phyloP scores from a whole-genome alignment of 2,329 filamentous ascomycete genomes.

The Dothiorella sarmentorum region DNA sequence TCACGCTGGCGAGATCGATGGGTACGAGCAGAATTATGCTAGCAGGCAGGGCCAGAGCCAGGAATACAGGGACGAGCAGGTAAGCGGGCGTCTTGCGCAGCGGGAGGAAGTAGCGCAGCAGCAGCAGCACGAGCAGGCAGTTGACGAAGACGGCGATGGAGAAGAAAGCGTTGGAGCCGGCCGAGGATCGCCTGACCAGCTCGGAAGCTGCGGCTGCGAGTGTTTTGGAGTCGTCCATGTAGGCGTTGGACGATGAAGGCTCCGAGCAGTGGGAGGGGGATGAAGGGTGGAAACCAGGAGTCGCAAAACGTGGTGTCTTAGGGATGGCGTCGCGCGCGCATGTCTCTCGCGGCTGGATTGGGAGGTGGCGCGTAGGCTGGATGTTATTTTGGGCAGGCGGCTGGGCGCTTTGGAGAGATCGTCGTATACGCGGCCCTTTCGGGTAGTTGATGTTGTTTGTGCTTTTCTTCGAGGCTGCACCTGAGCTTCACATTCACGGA shows the following conservation, averaged over 20 bases:
- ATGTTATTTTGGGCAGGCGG: not conserved
- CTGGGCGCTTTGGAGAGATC: not conserved
- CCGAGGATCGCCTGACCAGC: constrained; percentile 49
- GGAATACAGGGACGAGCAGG: constrained; percentile 87
- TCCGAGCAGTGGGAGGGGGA: not conserved
- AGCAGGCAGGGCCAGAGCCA: constrained; percentile 88
- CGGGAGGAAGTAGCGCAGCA: constrained; percentile 86
- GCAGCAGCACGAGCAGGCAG: constrained; percentile 72
- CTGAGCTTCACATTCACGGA: too few species aligned
- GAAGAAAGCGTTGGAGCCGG: constrained; percentile 78
- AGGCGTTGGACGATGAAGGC: not conserved
- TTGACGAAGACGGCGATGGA: constrained; percentile 69
- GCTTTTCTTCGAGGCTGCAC: not conserved
- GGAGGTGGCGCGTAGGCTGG: not conserved
- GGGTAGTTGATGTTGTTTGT: not conserved
- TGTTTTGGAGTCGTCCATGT: not conserved
- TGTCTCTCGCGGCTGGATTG: not conserved
- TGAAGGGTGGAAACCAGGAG: not conserved
- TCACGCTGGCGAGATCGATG: constrained; percentile 88
- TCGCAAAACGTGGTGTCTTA: not conserved
- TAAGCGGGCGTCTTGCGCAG: constrained; percentile 87
- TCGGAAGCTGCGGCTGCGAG: not conserved
- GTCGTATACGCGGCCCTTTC: not conserved
- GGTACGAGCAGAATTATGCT: constrained; percentile 90
- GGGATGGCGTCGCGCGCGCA: constrained; percentile 6